Conservation (phyloP, 345 rosid species). For the Orychophragmus violaceus region DNA sequence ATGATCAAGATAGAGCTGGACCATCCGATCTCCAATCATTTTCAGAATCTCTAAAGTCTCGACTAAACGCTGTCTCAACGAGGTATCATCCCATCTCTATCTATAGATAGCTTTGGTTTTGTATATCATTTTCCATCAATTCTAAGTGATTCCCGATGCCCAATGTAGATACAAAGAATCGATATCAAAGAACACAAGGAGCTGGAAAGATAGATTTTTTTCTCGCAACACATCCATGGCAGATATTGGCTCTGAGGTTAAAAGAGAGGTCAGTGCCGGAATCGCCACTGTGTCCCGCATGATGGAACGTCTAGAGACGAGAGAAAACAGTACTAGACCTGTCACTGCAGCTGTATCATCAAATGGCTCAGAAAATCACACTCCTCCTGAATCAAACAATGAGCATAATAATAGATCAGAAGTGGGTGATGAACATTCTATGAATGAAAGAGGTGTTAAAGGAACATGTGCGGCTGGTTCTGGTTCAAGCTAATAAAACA, state of each 20-base stretch:
- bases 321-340: slow-evolving; percentile 41
- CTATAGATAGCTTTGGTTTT: neutral
- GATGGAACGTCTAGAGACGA: slow-evolving; percentile 75
- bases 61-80: slow-evolving; percentile 62
- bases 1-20: slow-evolving; percentile 73
- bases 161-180: slow-evolving; percentile 79
- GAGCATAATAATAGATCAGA: slow-evolving; percentile 24
- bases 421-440: slow-evolving; percentile 26
- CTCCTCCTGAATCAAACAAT: slow-evolving; percentile 41
- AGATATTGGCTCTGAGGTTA: slow-evolving; percentile 72
- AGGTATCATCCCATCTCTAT: slow-evolving; percentile 42
- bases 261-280: slow-evolving; percentile 83
- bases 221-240: slow-evolving; percentile 65
- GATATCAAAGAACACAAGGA: slow-evolving; percentile 84
- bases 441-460: slow-evolving; percentile 30
- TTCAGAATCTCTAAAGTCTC: slow-evolving; percentile 77
- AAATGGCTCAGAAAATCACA: slow-evolving; percentile 34
- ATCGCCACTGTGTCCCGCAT: slow-evolving; percentile 74
- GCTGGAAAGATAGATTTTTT: slow-evolving; percentile 88
- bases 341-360: slow-evolving; percentile 41
- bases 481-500: slow-evolving; percentile 39
- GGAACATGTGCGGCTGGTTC: slow-evolving; percentile 47
- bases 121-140: neutral
- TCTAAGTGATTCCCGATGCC: slow-evolving; percentile 1
- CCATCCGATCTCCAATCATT: slow-evolving; percentile 84